Evolutionary conservation across 768 basidiomycete genomes (phyloP).

Genomic region (Podaxis pistillaris): DNA sequence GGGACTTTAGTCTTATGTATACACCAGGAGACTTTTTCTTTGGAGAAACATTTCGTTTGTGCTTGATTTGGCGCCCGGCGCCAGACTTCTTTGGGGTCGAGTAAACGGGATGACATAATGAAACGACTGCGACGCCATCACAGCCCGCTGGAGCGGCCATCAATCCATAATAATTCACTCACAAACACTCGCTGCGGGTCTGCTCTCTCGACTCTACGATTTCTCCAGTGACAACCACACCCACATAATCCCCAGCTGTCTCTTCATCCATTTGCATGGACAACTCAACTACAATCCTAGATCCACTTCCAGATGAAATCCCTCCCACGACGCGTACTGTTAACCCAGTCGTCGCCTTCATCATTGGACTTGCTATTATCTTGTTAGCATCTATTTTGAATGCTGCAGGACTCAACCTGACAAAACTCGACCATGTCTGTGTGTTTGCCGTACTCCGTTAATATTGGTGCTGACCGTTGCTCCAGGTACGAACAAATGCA

Average conservation of each 20-base stretch:
- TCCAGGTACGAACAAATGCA: slow-evolving; percentile 65
- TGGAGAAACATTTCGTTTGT: too few relatives aligned
- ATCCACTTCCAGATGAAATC: slow-evolving; percentile 17
- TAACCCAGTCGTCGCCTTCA: slow-evolving; percentile 68
- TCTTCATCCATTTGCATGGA: not conserved
- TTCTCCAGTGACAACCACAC: not conserved
- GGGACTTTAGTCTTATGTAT: too few relatives aligned
- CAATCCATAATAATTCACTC: not conserved
- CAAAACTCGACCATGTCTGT: slow-evolving; percentile 88
- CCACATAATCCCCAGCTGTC: not conserved
- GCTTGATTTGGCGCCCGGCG: too few relatives aligned
- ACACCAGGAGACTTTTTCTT: too few relatives aligned
- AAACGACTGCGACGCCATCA: too few relatives aligned
- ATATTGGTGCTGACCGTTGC: not conserved
- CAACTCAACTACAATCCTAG: slow-evolving; percentile 10
- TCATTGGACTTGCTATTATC: slow-evolving; percentile 85
- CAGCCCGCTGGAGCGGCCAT: too few relatives aligned
- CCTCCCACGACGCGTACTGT: slow-evolving; percentile 24
- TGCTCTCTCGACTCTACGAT: not conserved
- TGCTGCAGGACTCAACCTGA: slow-evolving; percentile 91
- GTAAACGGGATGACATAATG: too few relatives aligned
- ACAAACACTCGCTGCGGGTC: not conserved
- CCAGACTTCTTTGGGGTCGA: too few relatives aligned
- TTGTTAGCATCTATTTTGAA: slow-evolving; percentile 82
- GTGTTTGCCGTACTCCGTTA: not conserved